Evolutionary conservation across 306 rosid genomes (phyloP), one percentile per base, ranked within the genome.

Genomic region (Acacia confusa): DNA sequence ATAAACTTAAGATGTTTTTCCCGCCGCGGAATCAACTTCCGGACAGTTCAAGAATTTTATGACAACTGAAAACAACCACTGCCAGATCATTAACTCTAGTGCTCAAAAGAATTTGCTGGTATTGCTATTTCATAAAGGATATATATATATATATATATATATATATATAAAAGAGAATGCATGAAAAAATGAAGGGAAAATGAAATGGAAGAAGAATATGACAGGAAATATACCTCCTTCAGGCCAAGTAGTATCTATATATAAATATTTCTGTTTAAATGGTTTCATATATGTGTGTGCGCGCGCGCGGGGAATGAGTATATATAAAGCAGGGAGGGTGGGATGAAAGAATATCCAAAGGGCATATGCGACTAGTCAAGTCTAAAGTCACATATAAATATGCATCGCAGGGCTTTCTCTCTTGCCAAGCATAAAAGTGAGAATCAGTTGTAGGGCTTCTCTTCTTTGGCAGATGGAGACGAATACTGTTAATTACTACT

Each of bases 361-460:
- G 63, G 91, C 85, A 91, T 91, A 91, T 91, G 88, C 91, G 3
- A 24, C 34, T 41, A 4, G 40, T 36, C 40, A 36, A 36, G 40
- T 77, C 45, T 68, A 25, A 10, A 3, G 13, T 36, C 53, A 60
- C 28, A 10, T 85, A 85, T 83, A 81, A 78, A 85, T 68, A 28
- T 20, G 72, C 43, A 25, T 61, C 20, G 7, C 7, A 60, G 8
- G 40, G 12, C 80, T 79, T 8, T 57, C 76, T 68, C 57, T 9
- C 32, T 41, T 60, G 61, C 11, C 76, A 57, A 38, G 22, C 1
- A 13, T 19, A 70, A 88, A 81, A 90, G 94, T 85, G 69, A 87
- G 69, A 87, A 82, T 68, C 79, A 87, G 88, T 36, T 77, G 86
- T 79, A 78, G 94, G 97, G 92, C 90, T 15, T 28, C 93, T 93